phyloP scores from a whole-genome alignment of 2,329 filamentous ascomycete species.

The Ascosphaera acerosa region DNA sequence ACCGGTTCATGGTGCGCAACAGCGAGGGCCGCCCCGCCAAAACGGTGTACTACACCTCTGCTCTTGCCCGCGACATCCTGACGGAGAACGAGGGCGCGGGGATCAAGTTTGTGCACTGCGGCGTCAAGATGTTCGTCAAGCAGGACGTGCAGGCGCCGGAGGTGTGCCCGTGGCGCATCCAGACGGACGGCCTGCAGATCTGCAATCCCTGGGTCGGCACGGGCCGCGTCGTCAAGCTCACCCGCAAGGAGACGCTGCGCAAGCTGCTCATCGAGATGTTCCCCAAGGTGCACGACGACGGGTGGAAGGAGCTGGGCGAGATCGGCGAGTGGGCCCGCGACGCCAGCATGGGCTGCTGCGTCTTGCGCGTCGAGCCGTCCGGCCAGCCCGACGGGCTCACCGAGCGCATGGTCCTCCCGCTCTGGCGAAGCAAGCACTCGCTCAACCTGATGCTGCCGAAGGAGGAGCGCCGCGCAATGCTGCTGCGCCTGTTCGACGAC shows the following conservation, averaged over 20 bases:
- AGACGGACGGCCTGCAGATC: slow-evolving; percentile 79
- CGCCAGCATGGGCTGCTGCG: slow-evolving; percentile 74
- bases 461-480: slow-evolving; percentile 80
- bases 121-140: slow-evolving; percentile 98
- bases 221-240: slow-evolving; percentile 46
- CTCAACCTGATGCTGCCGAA: slow-evolving; percentile 97
- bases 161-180: slow-evolving; percentile 82
- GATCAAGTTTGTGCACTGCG: slow-evolving; percentile 87
- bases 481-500: slow-evolving; percentile 77
- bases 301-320: slow-evolving; percentile 55
- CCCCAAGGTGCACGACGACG: slow-evolving; percentile 53
- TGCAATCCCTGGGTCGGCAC: slow-evolving; percentile 74
- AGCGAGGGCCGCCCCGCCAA: slow-evolving; percentile 66
- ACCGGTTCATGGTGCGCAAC: slow-evolving; percentile 92
- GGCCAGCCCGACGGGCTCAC: slow-evolving; percentile 33
- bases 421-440: slow-evolving; percentile 82
- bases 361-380: slow-evolving; percentile 58
- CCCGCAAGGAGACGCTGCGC: slow-evolving; percentile 53
- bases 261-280: slow-evolving; percentile 90
- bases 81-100: slow-evolving; percentile 68
- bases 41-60: slow-evolving; percentile 88
- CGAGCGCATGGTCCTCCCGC: slow-evolving; percentile 66
- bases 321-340: slow-evolving; percentile 62
- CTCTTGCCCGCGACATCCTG: slow-evolving; percentile 63
- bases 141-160: slow-evolving; percentile 73